Evolutionary conservation across 78 protist genomes (phyloP), one percentile per base, ranked within the genome.

Genomic region (Speleostelium caveatum): DNA sequence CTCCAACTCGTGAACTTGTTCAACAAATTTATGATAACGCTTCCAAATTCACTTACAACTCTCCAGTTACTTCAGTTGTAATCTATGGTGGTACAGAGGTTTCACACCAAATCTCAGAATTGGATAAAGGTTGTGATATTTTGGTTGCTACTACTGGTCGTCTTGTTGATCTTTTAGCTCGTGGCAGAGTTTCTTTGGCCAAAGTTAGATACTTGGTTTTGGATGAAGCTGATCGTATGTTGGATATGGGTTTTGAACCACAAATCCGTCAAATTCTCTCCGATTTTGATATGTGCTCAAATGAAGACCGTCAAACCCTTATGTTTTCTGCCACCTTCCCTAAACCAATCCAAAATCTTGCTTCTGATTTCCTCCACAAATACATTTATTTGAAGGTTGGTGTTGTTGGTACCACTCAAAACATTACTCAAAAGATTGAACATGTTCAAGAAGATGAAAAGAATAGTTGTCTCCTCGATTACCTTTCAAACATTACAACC

Each of bases 241-340:
- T 99, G 35, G 99, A 99, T 92, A 99, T 99, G 99, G 99, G 99
- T 38, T 99, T 99, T 65, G 99, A 97, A 94, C 99, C 99, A 33
- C 99, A 97, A 83, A 98, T 99, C 63, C 96, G 99, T 39, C 89
- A 73, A 21, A 98, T 99, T 55, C 97, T 97, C 26, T 95, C 94
- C 56, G 68, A 90, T 53, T 76, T 77, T 21, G 97, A 86, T 89
- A 97, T 99, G 99, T 97, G 98, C 8, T 73, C 53, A 1, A 21
- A 39, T 28, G 88, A 56, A 19, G 72, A 59, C 24, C 85, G 99
- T 19, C 99, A 98, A 79, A 99, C 99, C 6, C 95, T 98, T 35
- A 97, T 99, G 99, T 99, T 98, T 85, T 93, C 97, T 4, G 99
- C 99, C 19, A 99, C 99, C 1, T 99, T 98, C 90, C 99, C 99